A percentile compares a stretch with the other conserved stretches of the same genome.
These are phyloP conservation scores for Phytophthora constricta DNA, from an alignment of 352 stramenopile genomes.

Conservation along the genomic window DNA sequence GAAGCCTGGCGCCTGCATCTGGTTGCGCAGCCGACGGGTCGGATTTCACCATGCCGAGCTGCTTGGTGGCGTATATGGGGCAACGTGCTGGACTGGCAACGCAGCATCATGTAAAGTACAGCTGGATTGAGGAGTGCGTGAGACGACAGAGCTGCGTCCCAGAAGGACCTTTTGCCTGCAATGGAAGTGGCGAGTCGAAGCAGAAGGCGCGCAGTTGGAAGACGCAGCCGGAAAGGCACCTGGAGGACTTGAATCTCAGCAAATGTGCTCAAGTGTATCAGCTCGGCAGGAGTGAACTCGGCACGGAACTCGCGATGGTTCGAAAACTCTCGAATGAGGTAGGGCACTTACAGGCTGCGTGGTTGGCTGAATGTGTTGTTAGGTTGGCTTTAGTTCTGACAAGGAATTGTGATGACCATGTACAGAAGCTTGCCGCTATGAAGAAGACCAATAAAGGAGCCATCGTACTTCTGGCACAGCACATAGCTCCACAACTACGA, in stretches of 20 bases:
- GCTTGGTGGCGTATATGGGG: conserved; percentile 63
- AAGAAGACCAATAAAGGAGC: conserved; percentile 55
- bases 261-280: conserved; percentile 60
- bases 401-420: neutral
- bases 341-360: neutral
- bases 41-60: conserved; percentile 59
- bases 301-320: conserved; percentile 56
- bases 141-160: conserved; percentile 54
- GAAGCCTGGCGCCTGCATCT: conserved; percentile 59
- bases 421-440: conserved; percentile 59
- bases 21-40: conserved; percentile 21
- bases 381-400: conserved; percentile 2
- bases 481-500: conserved; percentile 71
- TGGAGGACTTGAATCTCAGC: conserved; percentile 56
- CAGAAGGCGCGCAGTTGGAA: conserved; percentile 53
- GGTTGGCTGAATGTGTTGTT: neutral
- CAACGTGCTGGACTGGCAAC: conserved; percentile 51
- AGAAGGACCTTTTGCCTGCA: conserved; percentile 52
- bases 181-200: conserved; percentile 16
- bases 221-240: conserved; percentile 47
- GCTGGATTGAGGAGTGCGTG: conserved; percentile 86
- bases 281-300: conserved; percentile 38
- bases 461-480: conserved; percentile 79
- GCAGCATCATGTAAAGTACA: conserved; percentile 76
- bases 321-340: conserved; percentile 59